Evolutionary conservation across 2,329 filamentous ascomycete species (phyloP), one percentile per base, ranked within the genome.

Genomic region (Domatiomyces catenatus): DNA sequence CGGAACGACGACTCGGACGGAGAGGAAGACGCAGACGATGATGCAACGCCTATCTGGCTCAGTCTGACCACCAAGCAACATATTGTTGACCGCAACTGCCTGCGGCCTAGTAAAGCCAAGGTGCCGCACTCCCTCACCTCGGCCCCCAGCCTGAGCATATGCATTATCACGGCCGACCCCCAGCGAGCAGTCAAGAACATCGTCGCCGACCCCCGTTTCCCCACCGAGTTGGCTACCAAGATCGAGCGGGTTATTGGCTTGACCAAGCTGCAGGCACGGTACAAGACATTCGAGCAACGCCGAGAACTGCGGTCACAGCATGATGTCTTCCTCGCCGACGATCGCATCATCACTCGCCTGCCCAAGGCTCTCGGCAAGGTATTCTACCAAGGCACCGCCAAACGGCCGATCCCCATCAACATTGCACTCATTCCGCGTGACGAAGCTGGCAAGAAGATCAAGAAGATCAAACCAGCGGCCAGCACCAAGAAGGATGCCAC

Each of bases 251-350:
- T 98, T 45, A 83, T 96, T 61, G 87, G 88, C 60, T 71, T 89
- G 58, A 75, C 76, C 61, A 94, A 96, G 68, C 74, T 98, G 60
- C 90, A 90, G 71, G 76, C 82, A 60, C 90, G 92, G 71, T 95
- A 84, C 75, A 82, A 84, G 72, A 79, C 84, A 54, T 98, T 86
- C 69, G 92, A 98, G 71, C 80, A 80, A 49, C 81, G 86, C 67
- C 77, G 92, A 57, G 86, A 92, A 67, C 77, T 98, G 36, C 77
- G 83, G 55, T 73, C 80, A 44, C 86, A 94, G 67, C 87, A 95
- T 67, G 92, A 96, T 65, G 72, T 96, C 51, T 96, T 98, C 71
- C 75, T 98, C 51, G 90, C 85, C 48, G 92, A 98, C 66, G 86
- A 94, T 63, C 77, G 92, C 47, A 84, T 98, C 50, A 71, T 81